Evolutionary conservation across 139 green algal species (phyloP), one percentile per base, ranked within the genome.

Genomic region (Diplosphaera chodatii): DNA sequence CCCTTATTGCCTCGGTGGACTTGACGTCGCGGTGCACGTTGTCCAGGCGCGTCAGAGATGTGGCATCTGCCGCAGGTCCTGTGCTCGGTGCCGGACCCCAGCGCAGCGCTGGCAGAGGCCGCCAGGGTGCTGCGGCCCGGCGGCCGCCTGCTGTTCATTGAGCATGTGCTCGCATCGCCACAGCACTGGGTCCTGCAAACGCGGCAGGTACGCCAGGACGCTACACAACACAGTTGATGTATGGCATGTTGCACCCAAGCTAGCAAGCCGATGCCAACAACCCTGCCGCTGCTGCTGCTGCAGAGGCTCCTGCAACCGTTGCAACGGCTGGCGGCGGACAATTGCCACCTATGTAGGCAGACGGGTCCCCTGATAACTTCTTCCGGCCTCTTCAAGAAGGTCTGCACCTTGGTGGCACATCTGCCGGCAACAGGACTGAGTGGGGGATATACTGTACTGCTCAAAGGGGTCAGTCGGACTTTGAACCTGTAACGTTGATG

Each of bases 321-420:
- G 70, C 87, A 93, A 77, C 81, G 76, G 4, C 33, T 73, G 30
- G 40, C 91, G 37, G 85, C 87, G 15, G 88, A 93, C 68, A 81
- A 84, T 2, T 93, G 88, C 74, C 77, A 87, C 76, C 68, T 93
- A 5, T 84, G 72, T 0, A 67, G 88, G 1, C 79, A 93, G 63
- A 90, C 88, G 1, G 59, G 69, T 4, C 32, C 68, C 3, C 34
- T 63, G 1, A 76, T 92, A 20, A 23, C 10, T 13, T 21, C 37
- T 13, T 21, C 10, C 37, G 13, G 37, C 37, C 37, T 48, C 37
- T 48, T 48, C 37, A 48, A 13, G 10, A 8, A 13, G 37, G 37
- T 48, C 8, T 21, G 37, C 37, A 21, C n/a, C n/a, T n/a, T n/a
- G n/a, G n/a, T n/a, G n/a, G n/a, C n/a, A n/a, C n/a, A n/a, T n/a